Conservation (phyloP, 1,284 basidiomycete species). For the Microbotryomycetes sp. region DNA sequence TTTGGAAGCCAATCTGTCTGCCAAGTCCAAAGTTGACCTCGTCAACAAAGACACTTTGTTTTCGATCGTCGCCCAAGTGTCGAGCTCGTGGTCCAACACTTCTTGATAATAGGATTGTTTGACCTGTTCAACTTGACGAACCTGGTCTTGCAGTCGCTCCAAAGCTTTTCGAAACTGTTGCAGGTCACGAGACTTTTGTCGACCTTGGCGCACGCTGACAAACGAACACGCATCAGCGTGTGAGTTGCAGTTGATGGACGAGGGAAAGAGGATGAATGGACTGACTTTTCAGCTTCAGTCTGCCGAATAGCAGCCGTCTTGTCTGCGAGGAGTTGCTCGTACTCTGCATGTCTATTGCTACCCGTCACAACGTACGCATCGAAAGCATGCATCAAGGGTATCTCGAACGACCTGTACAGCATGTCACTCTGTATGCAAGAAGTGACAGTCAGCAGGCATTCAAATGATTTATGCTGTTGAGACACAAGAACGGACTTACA, state of each 20-base stretch:
- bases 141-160: slow-evolving; percentile 33
- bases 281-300: slow-evolving; percentile 31
- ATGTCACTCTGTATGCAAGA: slow-evolving; percentile 30
- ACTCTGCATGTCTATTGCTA: slow-evolving; percentile 31
- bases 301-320: slow-evolving; percentile 34
- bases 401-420: slow-evolving; percentile 33
- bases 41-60: slow-evolving; percentile 32
- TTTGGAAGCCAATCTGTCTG: slow-evolving; percentile 42
- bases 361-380: slow-evolving; percentile 28
- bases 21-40: slow-evolving; percentile 33
- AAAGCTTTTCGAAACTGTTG: slow-evolving; percentile 33
- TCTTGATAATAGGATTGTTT: slow-evolving; percentile 34
- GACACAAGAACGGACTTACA: slow-evolving; percentile 8
- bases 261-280: neutral
- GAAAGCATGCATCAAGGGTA: slow-evolving; percentile 31
- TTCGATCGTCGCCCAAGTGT: slow-evolving; percentile 32
- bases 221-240: too few relatives aligned
- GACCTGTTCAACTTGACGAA: slow-evolving; percentile 32
- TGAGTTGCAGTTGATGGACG: too few relatives aligned
- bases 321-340: slow-evolving; percentile 30
- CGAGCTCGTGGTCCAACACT: slow-evolving; percentile 24
- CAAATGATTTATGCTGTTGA: neutral
- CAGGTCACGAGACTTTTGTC: slow-evolving; percentile 22
- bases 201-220: neutral
- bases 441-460: neutral